A percentile compares a stretch with the other conserved stretches of the same genome.
phyloP scores from a whole-genome alignment of 1,284 basidiomycete genomes.

The Irpex sp. region DNA sequence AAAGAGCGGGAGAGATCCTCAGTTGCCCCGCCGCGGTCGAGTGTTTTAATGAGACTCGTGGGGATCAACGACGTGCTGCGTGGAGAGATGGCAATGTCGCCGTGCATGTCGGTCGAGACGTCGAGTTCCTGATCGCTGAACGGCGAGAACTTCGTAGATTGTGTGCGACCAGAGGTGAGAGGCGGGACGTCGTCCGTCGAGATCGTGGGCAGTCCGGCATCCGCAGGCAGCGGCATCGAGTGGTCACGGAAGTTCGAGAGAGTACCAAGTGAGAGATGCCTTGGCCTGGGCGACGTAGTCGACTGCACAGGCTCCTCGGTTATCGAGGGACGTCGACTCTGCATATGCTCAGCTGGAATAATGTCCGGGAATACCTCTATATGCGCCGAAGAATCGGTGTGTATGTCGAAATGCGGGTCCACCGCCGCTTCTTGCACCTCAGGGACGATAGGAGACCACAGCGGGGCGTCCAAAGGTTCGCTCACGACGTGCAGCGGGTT shows the following conservation, averaged over 20 bases:
- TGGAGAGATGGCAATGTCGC: constrained; percentile 22
- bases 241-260: constrained; percentile 32
- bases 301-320: constrained; percentile 18
- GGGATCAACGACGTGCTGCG: constrained; percentile 48
- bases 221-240: neutral
- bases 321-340: constrained; percentile 19
- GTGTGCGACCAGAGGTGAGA: constrained; percentile 24
- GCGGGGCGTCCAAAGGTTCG: constrained; percentile 18
- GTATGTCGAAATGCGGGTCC: constrained; percentile 19
- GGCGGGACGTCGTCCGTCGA: constrained; percentile 34
- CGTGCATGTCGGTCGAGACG: constrained; percentile 4
- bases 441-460: constrained; percentile 21
- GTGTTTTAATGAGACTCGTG: constrained; percentile 51
- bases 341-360: constrained; percentile 10
- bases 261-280: constrained; percentile 36
- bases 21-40: constrained; percentile 34
- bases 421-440: neutral
- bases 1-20: constrained; percentile 46
- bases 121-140: constrained; percentile 42
- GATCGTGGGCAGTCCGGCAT: constrained; percentile 27
- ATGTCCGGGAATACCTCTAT: constrained; percentile 23
- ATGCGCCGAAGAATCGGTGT: constrained; percentile 16
- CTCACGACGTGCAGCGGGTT: constrained; percentile 29
- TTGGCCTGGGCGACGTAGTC: constrained; percentile 31
- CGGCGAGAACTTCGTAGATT: constrained; percentile 43